Evolutionary conservation across 768 basidiomycete genomes (phyloP).

Genomic region (Lactifluus hygrophoroides): DNA sequence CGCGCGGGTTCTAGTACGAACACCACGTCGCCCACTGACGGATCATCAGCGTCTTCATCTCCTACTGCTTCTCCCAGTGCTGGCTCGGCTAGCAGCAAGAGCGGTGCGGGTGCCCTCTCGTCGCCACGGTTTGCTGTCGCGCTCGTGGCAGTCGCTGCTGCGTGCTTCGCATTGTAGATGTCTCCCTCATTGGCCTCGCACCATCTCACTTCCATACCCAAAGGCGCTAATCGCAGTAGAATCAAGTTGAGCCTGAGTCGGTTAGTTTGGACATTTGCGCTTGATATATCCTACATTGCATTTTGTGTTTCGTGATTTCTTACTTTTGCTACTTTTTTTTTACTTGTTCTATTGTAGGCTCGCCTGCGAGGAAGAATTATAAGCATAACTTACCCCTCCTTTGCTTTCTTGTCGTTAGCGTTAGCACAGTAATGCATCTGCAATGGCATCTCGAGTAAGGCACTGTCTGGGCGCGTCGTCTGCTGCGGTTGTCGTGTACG

Average conservation of each 20-base stretch:
- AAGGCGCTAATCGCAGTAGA: background rate
- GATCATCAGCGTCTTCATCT: conserved; percentile 15
- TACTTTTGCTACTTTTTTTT: background rate
- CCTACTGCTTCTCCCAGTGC: conserved; percentile 22
- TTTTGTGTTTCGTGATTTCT: conserved; percentile 13
- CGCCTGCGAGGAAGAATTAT: conserved; percentile 14
- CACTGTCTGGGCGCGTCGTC: no score
- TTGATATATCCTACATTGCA: conserved; percentile 6
- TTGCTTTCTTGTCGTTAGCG: background rate
- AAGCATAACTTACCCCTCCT: background rate
- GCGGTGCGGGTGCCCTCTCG: conserved; percentile 39
- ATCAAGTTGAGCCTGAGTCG: conserved; percentile 2
- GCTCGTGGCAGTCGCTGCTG: conserved; percentile 41
- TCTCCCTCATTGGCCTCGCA: background rate
- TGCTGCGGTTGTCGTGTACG: no score
- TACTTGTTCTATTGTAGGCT: conserved; percentile 6
- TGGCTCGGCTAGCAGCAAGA: conserved; percentile 22
- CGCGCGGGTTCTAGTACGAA: conserved; percentile 25
- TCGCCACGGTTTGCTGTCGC: conserved; percentile 44
- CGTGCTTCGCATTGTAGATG: conserved; percentile 34
- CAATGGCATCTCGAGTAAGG: background rate
- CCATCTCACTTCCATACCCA: conserved; percentile 2
- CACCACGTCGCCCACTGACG: conserved; percentile 21
- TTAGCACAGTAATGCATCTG: background rate
- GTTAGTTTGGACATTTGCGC: conserved; percentile 13